Evolutionary conservation across 2,329 filamentous ascomycete species (phyloP).

Genomic region (Trichoderma breve): DNA sequence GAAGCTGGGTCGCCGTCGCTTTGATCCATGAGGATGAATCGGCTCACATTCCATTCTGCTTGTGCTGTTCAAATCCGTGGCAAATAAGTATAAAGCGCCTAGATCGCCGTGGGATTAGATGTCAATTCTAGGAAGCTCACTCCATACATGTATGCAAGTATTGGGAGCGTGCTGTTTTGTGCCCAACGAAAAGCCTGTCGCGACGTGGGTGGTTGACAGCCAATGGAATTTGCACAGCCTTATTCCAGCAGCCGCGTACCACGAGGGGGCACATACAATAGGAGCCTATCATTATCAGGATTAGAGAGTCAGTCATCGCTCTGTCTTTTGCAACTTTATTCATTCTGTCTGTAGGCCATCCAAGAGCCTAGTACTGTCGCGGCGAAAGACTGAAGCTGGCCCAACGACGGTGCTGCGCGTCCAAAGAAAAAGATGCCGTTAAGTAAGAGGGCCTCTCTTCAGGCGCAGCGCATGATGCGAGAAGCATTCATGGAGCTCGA

Average conservation of each 20-base stretch:
- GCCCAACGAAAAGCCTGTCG: not conserved
- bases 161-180: too few species aligned
- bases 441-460: not conserved
- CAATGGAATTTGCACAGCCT: slow-evolving; percentile 2
- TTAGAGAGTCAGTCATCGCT: not conserved
- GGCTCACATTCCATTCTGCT: not conserved
- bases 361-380: not conserved
- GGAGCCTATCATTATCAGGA: not conserved
- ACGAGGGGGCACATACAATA: too few species aligned
- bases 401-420: not conserved
- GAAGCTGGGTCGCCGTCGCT: not conserved
- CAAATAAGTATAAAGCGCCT: too few species aligned
- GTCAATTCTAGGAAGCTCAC: not conserved
- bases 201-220: not conserved
- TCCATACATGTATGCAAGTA: not conserved
- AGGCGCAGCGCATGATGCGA: not conserved
- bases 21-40: not conserved
- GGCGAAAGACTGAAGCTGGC: not conserved
- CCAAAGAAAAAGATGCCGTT: not conserved
- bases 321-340: not conserved
- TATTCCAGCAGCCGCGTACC: too few species aligned
- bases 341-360: not conserved
- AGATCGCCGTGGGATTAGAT: too few species aligned
- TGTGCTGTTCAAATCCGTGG: not conserved
- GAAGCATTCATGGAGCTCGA: slow-evolving; percentile 4